Conservation (phyloP, 2,329 filamentous ascomycete species). For the Diaporthe ampelina region DNA sequence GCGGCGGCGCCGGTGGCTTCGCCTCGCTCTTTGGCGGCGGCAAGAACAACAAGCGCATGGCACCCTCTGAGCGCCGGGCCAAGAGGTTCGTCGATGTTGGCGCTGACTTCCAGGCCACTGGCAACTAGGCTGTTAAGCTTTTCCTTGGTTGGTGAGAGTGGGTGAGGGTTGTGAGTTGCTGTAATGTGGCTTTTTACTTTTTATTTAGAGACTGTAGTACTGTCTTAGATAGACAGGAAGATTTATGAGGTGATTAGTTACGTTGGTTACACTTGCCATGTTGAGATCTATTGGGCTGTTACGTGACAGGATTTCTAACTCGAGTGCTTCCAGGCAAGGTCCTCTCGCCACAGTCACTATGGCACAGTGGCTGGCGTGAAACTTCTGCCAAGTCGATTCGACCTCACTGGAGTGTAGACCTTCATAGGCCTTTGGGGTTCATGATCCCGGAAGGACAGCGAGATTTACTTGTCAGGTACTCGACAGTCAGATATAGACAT, state of each 20-base stretch:
- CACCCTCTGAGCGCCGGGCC: constrained; percentile 2
- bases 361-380: too few relatives aligned
- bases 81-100: constrained; percentile 27
- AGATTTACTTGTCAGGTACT: too few relatives aligned
- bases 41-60: constrained; percentile 34
- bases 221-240: constrained; percentile 8
- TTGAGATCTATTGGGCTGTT: too few relatives aligned
- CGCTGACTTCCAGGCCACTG: background rate
- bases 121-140: constrained; percentile 4
- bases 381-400: too few relatives aligned
- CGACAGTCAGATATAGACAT: too few relatives aligned
- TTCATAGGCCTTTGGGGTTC: too few relatives aligned
- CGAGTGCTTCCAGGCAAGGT: too few relatives aligned
- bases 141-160: background rate
- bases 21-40: background rate
- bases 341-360: too few relatives aligned
- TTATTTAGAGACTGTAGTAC: constrained; percentile 8
- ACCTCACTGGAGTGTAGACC: too few relatives aligned
- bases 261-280: too few relatives aligned
- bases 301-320: too few relatives aligned
- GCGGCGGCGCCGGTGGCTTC: background rate
- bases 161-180: background rate
- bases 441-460: too few relatives aligned
- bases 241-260: constrained; percentile 16
- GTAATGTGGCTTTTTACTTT: constrained; percentile 1